Evolutionary conservation across 768 basidiomycete genomes (phyloP).

Genomic region (Psilocybe azurescens): DNA sequence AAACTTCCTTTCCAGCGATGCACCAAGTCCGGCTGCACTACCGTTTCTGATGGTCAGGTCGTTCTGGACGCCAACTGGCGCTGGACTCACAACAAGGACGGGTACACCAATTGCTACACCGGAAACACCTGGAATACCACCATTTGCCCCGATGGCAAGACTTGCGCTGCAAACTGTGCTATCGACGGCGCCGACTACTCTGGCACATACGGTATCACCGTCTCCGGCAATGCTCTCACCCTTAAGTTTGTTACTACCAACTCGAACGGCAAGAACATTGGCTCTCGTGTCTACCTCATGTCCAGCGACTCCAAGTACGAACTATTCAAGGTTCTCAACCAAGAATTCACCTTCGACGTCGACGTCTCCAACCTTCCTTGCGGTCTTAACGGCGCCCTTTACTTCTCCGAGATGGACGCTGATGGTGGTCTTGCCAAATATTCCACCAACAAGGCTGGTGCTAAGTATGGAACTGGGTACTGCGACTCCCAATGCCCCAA

Average conservation of each 20-base stretch:
- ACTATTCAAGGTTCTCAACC: constrained; percentile 27
- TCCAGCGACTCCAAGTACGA: constrained; percentile 22
- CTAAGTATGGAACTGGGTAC: constrained; percentile 30
- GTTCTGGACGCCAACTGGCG: constrained; percentile 53
- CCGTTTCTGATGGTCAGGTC: constrained; percentile 26
- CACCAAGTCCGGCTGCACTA: constrained; percentile 39
- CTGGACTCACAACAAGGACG: constrained; percentile 37
- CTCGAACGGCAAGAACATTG: constrained; percentile 22
- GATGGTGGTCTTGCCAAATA: constrained; percentile 25
- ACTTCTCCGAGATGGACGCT: constrained; percentile 25
- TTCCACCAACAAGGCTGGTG: constrained; percentile 25
- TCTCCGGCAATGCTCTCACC: constrained; percentile 40
- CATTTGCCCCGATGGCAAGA: constrained; percentile 43
- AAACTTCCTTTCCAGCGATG: constrained; percentile 42
- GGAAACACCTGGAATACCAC: constrained; percentile 32
- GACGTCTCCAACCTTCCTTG: constrained; percentile 27
- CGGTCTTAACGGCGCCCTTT: constrained; percentile 25
- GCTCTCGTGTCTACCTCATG: constrained; percentile 26
- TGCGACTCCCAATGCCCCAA: constrained; percentile 29
- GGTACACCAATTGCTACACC: constrained; percentile 37
- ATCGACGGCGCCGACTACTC: constrained; percentile 40
- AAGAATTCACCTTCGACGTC: constrained; percentile 28
- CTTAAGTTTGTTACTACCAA: constrained; percentile 43
- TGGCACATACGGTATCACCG: constrained; percentile 33
- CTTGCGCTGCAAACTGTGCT: constrained; percentile 40